Evolutionary conservation across 768 basidiomycete genomes (phyloP), one percentile per base, ranked within the genome.

Genomic region (Rhodotorula paludigena): DNA sequence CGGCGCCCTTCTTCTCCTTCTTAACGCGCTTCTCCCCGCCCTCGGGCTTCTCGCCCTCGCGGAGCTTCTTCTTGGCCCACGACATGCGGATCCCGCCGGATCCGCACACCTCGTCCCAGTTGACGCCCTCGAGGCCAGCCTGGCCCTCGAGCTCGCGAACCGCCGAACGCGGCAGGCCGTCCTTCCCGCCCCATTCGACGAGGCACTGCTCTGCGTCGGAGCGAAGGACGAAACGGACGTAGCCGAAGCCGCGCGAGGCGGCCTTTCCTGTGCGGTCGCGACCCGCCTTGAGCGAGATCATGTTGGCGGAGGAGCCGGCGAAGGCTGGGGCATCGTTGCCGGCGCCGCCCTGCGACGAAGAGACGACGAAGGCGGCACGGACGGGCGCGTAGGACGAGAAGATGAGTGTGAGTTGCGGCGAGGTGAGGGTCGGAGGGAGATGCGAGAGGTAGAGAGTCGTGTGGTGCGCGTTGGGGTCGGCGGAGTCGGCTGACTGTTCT

Each of bases 341-440:
- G 84, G 80, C 25, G 86, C 85, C 1, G 85, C 84, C 41, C 15
- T 52, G 36, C 18, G 87, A 14, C 84, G 85, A 87, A 20, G 86
- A 85, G 28, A 97, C 96, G 12, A 99, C 87, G 75, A 99, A 98
- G 0, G 92, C 93, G 28, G 88, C 87, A 44, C 92, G 85, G 23
- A 99, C 89, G 36, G 96, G 96, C 1, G 92, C 96, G 71, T 96
- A 85, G 78, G 93, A 91, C 12, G 93, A 97, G 81, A 97, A 96
- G 30, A 93, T 84, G 0, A 92, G 92, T 74, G 90, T 85, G 36
- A 98, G 82, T 78, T 96, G 92, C 54, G 86, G 87, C 12, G 90
- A 90, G 15, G 96, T 97, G 63, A 87, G 90, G 48, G 86, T 85
- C 77, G 90, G 93, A 0, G 94, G 91, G 45, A 99, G 81, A 80